phyloP scores from a whole-genome alignment of 2,329 filamentous ascomycete species.

The Fusarium sp. region DNA sequence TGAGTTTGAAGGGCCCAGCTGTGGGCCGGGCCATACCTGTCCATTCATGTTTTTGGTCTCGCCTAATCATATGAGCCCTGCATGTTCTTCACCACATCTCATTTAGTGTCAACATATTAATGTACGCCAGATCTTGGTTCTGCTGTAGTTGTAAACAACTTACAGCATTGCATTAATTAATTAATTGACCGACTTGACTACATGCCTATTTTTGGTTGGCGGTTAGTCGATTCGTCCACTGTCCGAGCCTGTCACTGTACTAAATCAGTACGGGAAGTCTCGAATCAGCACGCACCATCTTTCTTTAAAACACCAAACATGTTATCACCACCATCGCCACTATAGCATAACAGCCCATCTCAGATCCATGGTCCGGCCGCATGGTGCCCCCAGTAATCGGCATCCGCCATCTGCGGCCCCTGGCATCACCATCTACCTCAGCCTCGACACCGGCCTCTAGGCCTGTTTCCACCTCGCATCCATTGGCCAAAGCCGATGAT shows the following conservation, averaged over 20 bases:
- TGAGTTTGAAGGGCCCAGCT: neutral
- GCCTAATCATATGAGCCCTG: conserved; percentile 34
- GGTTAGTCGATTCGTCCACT: conserved; percentile 12
- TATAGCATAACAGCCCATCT: conserved; percentile 37
- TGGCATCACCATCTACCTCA: conserved; percentile 30
- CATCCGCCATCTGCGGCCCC: conserved; percentile 45
- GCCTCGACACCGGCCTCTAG: conserved; percentile 18
- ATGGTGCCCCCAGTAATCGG: conserved; percentile 43
- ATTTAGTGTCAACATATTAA: conserved; percentile 15
- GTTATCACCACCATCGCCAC: conserved; percentile 21
- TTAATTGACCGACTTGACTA: neutral
- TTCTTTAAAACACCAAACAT: conserved; percentile 12
- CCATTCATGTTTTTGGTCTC: conserved; percentile 4
- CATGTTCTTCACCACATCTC: conserved; percentile 40
- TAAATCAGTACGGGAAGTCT: conserved; percentile 19
- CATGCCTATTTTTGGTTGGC: neutral
- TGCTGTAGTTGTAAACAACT: conserved; percentile 1
- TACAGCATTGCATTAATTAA: conserved; percentile 8
- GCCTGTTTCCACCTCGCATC: conserved; percentile 13
- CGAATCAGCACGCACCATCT: conserved; percentile 6
- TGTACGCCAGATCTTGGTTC: conserved; percentile 16
- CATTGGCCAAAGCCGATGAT: conserved; percentile 8
- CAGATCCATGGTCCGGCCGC: conserved; percentile 43
- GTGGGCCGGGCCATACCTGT: neutral
- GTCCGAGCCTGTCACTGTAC: neutral